phyloP scores from a whole-genome alignment of 164 flowering plant species.

The Macadamia tetraphylla region DNA sequence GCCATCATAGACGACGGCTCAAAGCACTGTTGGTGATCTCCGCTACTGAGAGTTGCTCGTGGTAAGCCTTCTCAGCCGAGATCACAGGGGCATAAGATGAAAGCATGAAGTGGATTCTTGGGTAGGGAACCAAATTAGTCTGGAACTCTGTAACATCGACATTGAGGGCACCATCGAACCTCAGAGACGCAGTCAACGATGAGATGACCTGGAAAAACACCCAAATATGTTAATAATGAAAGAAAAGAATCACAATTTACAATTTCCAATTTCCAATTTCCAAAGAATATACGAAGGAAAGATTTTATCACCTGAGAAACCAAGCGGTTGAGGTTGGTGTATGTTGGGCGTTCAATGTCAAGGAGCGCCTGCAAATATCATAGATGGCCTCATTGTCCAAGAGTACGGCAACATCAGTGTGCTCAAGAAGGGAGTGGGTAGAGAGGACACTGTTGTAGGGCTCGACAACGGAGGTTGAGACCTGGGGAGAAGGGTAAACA shows the following conservation, averaged over 20 bases:
- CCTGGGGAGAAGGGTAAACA: conserved; percentile 75
- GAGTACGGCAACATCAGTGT: conserved; percentile 71
- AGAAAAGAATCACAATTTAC: too few species aligned
- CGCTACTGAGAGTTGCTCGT: conserved; percentile 64
- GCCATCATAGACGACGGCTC: conserved; percentile 77
- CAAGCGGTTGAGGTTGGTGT: conserved; percentile 57
- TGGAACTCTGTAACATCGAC: conserved; percentile 71
- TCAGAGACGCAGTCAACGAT: conserved; percentile 58
- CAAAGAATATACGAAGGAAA: background rate
- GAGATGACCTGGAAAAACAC: conserved; percentile 45
- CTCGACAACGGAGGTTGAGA: conserved; percentile 82
- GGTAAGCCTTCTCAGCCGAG: conserved; percentile 67
- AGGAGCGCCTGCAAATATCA: conserved; percentile 77
- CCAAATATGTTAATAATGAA: background rate
- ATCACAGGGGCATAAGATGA: conserved; percentile 65
- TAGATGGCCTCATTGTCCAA: conserved; percentile 74
- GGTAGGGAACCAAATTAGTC: conserved; percentile 66
- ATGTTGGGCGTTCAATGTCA: conserved; percentile 70
- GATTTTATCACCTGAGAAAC: conserved; percentile 43
- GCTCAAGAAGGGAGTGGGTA: conserved; percentile 70
- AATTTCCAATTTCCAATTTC: too few species aligned
- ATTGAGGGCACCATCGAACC: conserved; percentile 65
- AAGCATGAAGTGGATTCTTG: conserved; percentile 69
- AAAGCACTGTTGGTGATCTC: conserved; percentile 66
- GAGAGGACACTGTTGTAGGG: conserved; percentile 85